Conservation (phyloP, 2,329 filamentous ascomycete species). For the Fusarium liriodendri region DNA sequence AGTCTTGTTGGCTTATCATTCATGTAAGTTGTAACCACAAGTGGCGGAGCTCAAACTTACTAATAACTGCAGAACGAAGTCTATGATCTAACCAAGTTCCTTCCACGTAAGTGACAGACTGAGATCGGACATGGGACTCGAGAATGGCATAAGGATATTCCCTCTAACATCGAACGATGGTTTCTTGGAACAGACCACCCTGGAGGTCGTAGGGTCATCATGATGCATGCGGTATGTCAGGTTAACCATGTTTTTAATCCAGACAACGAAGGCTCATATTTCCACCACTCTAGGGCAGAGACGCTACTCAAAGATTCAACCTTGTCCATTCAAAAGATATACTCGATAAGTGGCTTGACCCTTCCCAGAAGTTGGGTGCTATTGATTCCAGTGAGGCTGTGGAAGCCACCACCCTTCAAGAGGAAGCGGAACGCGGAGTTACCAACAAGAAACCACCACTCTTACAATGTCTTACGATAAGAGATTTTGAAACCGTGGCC, state of each 20-base stretch:
- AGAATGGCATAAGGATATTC: neutral
- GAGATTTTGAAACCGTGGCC: slow-evolving; percentile 17
- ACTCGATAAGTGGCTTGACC: slow-evolving; percentile 19
- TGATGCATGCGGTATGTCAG: slow-evolving; percentile 20
- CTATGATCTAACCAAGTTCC: slow-evolving; percentile 25
- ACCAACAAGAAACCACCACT: slow-evolving; percentile 3
- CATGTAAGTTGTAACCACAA: slow-evolving; percentile 6
- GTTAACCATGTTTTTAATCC: fast-evolving
- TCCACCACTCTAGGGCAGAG: slow-evolving; percentile 1
- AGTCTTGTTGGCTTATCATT: slow-evolving; percentile 28
- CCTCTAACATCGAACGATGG: neutral
- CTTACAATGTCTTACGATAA: slow-evolving; percentile 11
- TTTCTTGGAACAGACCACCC: neutral
- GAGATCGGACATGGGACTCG: neutral
- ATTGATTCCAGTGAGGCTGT: neutral
- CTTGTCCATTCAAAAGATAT: slow-evolving; percentile 21
- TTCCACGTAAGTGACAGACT: neutral
- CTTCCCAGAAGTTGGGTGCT: slow-evolving; percentile 11
- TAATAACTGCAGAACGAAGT: neutral
- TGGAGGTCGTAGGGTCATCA: slow-evolving; percentile 21
- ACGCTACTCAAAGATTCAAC: slow-evolving; percentile 21
- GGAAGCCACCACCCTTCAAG: neutral
- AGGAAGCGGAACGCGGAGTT: neutral
- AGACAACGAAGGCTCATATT: fast-evolving
- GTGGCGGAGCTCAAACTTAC: neutral